Evolutionary conservation across 805 yeast genomes (phyloP), one percentile per base, ranked within the genome.

Genomic region (Vanderwaltozyma yarrowii): DNA sequence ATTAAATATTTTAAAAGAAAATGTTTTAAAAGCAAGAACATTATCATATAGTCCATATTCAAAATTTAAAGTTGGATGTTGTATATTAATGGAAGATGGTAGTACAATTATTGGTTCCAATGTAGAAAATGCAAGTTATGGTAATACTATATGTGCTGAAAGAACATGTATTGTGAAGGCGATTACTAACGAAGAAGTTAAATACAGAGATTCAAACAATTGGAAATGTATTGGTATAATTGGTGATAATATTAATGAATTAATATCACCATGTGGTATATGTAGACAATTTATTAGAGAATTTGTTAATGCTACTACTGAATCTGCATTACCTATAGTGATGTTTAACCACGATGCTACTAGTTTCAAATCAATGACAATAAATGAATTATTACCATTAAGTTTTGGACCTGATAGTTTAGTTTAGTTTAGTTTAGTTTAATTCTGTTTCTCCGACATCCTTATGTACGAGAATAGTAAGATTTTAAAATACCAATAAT

Each of bases 61-160:
- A 6, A 54, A 61, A 10, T 67, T 66, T 45, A 45, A 59, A 41
- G 98, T 89, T 2, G 97, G 97, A 0, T 84, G 94, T 38, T 73
- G 79, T 3, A 50, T 89, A 2, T 52, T 84, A 18, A 67, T 85
- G 1, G 57, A 53, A 0, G 54, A 64, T 8, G 81, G 74, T 2
- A 62, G 62, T 15, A 65, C 54, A 31, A 61, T 80, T 18, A 52
- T 61, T 11, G 98, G 97, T 4, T 94, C 94, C 30, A 89, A 89
- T 49, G 77, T 92, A 20, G 98, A 89, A 56, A 92, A 89, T 56
- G 97, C 96, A 3, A 76, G 92, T 35, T 88, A 83, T 53, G 94
- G 85, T 1, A 88, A 76, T 2, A 70, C 77, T 1, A 73, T 80
- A 18, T 82, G 94, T 56, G 94, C 94, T 0, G 94, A 82, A 51